Base-by-base conservation (phyloP, 139 green algal genomes). In the Astrephomene gubernaculifera region DNA sequence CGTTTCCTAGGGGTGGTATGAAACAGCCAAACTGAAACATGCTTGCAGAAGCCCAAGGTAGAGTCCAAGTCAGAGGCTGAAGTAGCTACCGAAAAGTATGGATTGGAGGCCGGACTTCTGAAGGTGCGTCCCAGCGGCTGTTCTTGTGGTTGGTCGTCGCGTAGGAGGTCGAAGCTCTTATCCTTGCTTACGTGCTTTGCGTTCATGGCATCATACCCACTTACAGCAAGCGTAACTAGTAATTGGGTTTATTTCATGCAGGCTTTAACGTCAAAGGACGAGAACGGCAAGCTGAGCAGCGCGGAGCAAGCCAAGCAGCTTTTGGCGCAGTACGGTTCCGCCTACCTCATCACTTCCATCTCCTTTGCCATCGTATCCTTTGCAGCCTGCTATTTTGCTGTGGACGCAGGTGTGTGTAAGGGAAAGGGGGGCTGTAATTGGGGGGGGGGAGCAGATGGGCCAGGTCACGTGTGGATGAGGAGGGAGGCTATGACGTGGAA, bases 321-420 rank as follows among this genome's bases (percentile, higher is more conserved):
- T 74, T 91, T 99, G 41, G 91, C 94, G 31, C 88, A 94, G 29
- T 99, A 99, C 79, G 98, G 97, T 44, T 93, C 90, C 33, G 98
- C 98, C 17, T 99, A 99, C 91, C 92, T 99, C 10, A 86, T 98
- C 49, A 99, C 98, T 38, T 99, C 96, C 73, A 98, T 99, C 74
- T 96, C 94, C 27, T 97, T 99, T 53, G 97, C 97, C 21, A 89
- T 98, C 43, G 92, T 99, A 8, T 99, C 96, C 17, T 98, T 99
- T 73, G 87, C 91, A 0, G 61, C 94, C 1, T 99, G 95, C 93
- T 99, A 99, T 82, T 75, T 92, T 0, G 91, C 98, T 0, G 94
- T 99, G 2, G 89, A 90, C 83, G 84, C 87, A 83, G 96, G 94
- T 96, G 76, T 14, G 88, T 73, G 22, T 38, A 24, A 33, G 12